Conservation (phyloP, 2,329 filamentous ascomycete species). For the Ophiosphaerella narmari region DNA sequence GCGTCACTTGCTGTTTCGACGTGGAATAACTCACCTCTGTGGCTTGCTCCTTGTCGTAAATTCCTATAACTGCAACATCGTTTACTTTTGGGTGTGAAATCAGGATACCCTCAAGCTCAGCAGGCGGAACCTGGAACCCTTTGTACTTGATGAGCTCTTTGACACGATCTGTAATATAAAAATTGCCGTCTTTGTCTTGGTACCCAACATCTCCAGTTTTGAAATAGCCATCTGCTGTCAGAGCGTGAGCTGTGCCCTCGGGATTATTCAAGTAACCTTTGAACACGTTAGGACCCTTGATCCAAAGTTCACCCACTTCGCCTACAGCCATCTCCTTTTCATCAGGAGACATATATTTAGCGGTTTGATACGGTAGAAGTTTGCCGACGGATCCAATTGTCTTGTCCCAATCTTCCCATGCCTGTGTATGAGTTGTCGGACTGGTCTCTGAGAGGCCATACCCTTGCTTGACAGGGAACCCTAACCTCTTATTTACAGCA, state of each 20-base stretch:
- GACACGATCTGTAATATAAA: constrained; percentile 84
- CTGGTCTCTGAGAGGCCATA: constrained; percentile 90
- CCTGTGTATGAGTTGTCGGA: constrained; percentile 75
- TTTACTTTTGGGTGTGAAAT: constrained; percentile 48
- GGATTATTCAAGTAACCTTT: constrained; percentile 77
- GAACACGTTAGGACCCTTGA: constrained; percentile 81
- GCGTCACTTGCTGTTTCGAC: no score
- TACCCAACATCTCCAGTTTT: constrained; percentile 88
- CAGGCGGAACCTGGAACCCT: constrained; percentile 55
- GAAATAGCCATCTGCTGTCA: constrained; percentile 82
- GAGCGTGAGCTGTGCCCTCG: constrained; percentile 70
- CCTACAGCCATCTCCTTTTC: constrained; percentile 65
- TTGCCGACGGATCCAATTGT: constrained; percentile 79
- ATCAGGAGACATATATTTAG: constrained; percentile 73
- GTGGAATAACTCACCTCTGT: constrained; percentile 37
- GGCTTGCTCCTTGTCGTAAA: constrained; percentile 52
- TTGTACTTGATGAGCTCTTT: constrained; percentile 52
- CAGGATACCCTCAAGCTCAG: constrained; percentile 54
- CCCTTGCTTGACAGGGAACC: constrained; percentile 84
- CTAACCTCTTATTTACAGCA: constrained; percentile 72
- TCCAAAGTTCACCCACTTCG: constrained; percentile 64
- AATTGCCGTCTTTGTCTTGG: constrained; percentile 76
- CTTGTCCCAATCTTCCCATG: constrained; percentile 75
- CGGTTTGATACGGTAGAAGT: constrained; percentile 77
- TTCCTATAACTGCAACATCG: constrained; percentile 53